These are phyloP conservation scores for Pseudopyricularia cyperi DNA, from an alignment of 2,329 filamentous ascomycete species.

Conservation along the genomic window DNA sequence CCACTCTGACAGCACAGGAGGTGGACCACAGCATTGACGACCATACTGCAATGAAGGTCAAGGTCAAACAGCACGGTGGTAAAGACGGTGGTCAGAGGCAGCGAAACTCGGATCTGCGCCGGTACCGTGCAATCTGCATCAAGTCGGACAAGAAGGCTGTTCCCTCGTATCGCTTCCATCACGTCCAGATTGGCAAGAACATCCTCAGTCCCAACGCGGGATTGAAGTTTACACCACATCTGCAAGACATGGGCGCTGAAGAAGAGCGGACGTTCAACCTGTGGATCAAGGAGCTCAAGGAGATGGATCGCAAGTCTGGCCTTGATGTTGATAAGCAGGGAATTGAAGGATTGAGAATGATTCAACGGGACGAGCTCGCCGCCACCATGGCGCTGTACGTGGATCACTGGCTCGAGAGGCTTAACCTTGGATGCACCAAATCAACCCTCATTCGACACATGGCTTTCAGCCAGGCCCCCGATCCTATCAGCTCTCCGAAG, in stretches of 20 bases:
- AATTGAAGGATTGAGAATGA: conserved; percentile 8
- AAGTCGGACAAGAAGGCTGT: conserved; percentile 38
- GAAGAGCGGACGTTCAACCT: conserved; percentile 40
- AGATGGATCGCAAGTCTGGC: conserved; percentile 43
- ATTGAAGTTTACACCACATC: conserved; percentile 46
- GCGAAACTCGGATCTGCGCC: conserved; percentile 25
- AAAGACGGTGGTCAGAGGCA: conserved; percentile 16
- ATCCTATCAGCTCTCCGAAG: background rate
- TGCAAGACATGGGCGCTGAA: conserved; percentile 39
- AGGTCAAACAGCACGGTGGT: conserved; percentile 33
- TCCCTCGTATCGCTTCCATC: conserved; percentile 45
- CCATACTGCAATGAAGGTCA: conserved; percentile 31
- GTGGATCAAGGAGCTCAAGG: conserved; percentile 44
- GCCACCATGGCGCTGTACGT: conserved; percentile 39
- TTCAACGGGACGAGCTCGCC: conserved; percentile 36
- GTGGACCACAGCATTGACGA: conserved; percentile 15
- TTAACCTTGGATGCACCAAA: conserved; percentile 37
- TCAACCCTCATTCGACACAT: conserved; percentile 39
- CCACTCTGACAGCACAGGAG: conserved; percentile 23
- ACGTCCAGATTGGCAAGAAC: conserved; percentile 46
- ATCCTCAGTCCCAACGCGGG: conserved; percentile 47
- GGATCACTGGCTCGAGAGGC: conserved; percentile 36
- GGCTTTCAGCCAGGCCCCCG: conserved; percentile 22
- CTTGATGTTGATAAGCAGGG: conserved; percentile 30
- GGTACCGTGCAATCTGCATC: conserved; percentile 29